Conservation (phyloP, 176 grass and related monocot species). For the Avena eriantha region DNA sequence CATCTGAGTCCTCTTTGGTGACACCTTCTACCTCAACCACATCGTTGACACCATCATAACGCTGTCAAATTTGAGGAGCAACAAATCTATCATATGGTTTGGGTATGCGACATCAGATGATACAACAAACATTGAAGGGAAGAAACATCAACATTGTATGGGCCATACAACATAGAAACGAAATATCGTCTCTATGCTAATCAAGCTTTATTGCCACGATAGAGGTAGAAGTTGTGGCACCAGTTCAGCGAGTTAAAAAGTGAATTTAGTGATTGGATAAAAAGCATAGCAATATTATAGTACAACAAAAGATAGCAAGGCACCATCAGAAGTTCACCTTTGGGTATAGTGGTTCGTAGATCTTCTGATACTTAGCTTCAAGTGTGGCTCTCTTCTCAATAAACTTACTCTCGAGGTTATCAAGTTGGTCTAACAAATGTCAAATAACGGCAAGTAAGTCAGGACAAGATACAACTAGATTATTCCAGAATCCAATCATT, state of each 20-base stretch:
- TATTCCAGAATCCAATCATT: neutral
- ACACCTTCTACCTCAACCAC: slow-evolving; percentile 74
- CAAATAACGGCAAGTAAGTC: slow-evolving; percentile 18
- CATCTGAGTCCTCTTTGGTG: slow-evolving; percentile 61
- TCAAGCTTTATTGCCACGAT: slow-evolving; percentile 9
- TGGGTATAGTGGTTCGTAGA: slow-evolving; percentile 78
- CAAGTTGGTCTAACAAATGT: slow-evolving; percentile 61
- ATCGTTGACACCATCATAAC: slow-evolving; percentile 74
- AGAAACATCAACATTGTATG: neutral
- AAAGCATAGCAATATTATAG: neutral
- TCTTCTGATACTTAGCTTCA: slow-evolving; percentile 93
- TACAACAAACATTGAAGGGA: slow-evolving; percentile 6
- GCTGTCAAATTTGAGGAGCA: slow-evolving; percentile 48
- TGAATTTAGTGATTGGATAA: neutral
- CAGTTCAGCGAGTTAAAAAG: neutral
- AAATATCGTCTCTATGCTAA: neutral
- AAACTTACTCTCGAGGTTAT: slow-evolving; percentile 76
- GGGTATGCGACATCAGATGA: slow-evolving; percentile 1
- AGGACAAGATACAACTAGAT: neutral
- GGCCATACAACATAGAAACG: slow-evolving; percentile 12
- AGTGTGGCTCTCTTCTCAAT: slow-evolving; percentile 80
- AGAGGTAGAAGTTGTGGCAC: neutral
- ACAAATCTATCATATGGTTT: slow-evolving; percentile 40
- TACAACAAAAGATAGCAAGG: slow-evolving; percentile 3
- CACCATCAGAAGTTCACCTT: slow-evolving; percentile 54